Base-by-base conservation (phyloP, 2,329 filamentous ascomycete genomes). In the Penicillium sp. region DNA sequence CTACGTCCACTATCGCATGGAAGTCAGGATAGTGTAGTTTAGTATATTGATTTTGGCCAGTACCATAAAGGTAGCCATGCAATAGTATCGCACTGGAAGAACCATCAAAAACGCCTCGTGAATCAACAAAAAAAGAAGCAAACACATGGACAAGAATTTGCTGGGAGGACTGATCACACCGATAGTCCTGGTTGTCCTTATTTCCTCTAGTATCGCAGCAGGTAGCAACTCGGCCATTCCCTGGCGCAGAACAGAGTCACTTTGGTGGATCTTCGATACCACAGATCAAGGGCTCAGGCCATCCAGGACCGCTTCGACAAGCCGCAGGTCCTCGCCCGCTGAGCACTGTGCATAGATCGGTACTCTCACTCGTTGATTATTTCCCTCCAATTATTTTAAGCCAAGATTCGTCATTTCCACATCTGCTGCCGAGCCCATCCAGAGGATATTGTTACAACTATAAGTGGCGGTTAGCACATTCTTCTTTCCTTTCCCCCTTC, bases 391-490 rank as follows among this genome's bases (percentile, higher is more conserved):
- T 63, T 65, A 71, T 66, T 67, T 68, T 60, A 76, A 70, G 56
- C 72, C 69, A 47, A 77, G 58, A 55, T 78, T 72, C 52, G 69
- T 78, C 76, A 75, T 79, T 61, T 78, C 75, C 54, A 80, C 77
- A 45, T 76, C 77, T 40, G 82, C 80, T 23, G 80, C 81, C 37
- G 79, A 81, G 31, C 81, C 83, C 68, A 97, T 93, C 89, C 91
- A 97, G 43, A 97, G 82, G n/a, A 97, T 93, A 71, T 97, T 97
- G 78, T 97, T 97, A 78, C 92, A 95, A 71, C 90, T 91, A 48
- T 11, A 37, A 42, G 24, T 26, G n/a, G 51, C 36, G 45, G 28
- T 33, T n/a, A 29, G 28, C 37, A n/a, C 21, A 26, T 43, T 34
- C 21, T n/a, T 18, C 23, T 39, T 11, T 5, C 21, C 14, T 3